A percentile compares a stretch with the other conserved stretches of the same genome.
phyloP scores from a whole-genome alignment of 192 early-diverging fungal species.

The Podila minutissima region DNA sequence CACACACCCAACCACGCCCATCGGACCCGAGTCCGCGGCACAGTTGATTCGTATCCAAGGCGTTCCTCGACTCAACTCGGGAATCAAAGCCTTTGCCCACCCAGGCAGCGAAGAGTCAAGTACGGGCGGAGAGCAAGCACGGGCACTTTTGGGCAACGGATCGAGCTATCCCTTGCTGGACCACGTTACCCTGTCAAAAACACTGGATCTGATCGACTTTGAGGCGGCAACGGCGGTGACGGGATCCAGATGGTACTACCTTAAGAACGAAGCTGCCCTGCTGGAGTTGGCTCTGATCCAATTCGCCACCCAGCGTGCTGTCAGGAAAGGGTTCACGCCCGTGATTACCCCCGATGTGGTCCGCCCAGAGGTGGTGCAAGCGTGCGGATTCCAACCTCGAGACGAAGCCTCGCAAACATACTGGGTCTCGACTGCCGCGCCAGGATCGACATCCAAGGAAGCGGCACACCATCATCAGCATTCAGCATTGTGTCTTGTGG shows the following conservation, averaged over 20 bases:
- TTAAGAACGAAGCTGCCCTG: slow-evolving; percentile 86
- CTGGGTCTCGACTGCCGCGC: slow-evolving; percentile 59
- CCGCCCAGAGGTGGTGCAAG: slow-evolving; percentile 79
- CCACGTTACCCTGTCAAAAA: slow-evolving; percentile 75
- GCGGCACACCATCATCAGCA: slow-evolving; percentile 31
- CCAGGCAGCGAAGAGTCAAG: slow-evolving; percentile 8
- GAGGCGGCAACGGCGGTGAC: slow-evolving; percentile 82
- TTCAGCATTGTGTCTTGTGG: slow-evolving; percentile 78
- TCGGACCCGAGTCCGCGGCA: slow-evolving; percentile 80
- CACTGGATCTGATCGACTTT: slow-evolving; percentile 82
- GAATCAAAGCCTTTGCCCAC: slow-evolving; percentile 33
- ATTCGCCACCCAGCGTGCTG: slow-evolving; percentile 83
- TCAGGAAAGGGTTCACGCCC: slow-evolving; percentile 76
- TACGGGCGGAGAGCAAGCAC: slow-evolving; percentile 20
- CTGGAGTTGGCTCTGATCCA: slow-evolving; percentile 90
- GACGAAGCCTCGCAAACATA: slow-evolving; percentile 88
- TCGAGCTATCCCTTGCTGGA: slow-evolving; percentile 56
- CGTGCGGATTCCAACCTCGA: slow-evolving; percentile 91
- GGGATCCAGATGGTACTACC: slow-evolving; percentile 87
- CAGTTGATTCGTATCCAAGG: slow-evolving; percentile 61
- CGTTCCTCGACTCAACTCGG: slow-evolving; percentile 32
- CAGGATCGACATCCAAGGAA: slow-evolving; percentile 28
- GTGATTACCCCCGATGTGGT: slow-evolving; percentile 87
- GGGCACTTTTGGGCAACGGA: slow-evolving; percentile 16
- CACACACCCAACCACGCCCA: slow-evolving; percentile 76